phyloP scores from a whole-genome alignment of 2,329 filamentous ascomycete genomes.

The Berkeleyomyces rouxiae region DNA sequence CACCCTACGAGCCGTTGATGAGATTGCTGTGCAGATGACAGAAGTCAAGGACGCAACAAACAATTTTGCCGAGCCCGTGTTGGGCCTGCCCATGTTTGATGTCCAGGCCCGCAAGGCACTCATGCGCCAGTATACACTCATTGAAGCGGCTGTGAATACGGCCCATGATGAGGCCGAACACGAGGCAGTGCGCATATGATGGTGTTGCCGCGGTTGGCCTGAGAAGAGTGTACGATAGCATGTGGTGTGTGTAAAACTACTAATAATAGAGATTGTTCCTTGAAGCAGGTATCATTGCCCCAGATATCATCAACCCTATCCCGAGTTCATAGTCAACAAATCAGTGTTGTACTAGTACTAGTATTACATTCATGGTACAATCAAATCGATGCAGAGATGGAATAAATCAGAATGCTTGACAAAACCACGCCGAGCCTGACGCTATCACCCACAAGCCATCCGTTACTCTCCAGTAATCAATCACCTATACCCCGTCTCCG shows the following conservation, averaged over 20 bases:
- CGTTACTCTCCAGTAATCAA: neutral
- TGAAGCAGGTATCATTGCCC: neutral
- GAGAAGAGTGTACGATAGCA: slow-evolving; percentile 3
- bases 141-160: neutral
- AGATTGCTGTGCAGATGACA: slow-evolving; percentile 1
- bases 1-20: slow-evolving; percentile 3
- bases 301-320: neutral
- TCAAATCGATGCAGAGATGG: too few relatives aligned
- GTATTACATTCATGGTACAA: too few relatives aligned
- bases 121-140: neutral
- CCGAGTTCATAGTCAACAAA: neutral
- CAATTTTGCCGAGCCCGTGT: slow-evolving; percentile 7
- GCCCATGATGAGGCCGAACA: neutral
- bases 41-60: neutral
- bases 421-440: too few relatives aligned
- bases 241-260: neutral
- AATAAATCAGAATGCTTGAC: too few relatives aligned
- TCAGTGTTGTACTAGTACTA: too few relatives aligned
- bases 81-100: neutral
- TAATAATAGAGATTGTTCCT: neutral
- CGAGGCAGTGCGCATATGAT: neutral
- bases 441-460: too few relatives aligned
- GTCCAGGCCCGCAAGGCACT: neutral
- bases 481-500: neutral
- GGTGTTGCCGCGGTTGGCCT: neutral